Base-by-base conservation (phyloP, 352 stramenopile genomes). In the Globisporangium rhizosaccharum region DNA sequence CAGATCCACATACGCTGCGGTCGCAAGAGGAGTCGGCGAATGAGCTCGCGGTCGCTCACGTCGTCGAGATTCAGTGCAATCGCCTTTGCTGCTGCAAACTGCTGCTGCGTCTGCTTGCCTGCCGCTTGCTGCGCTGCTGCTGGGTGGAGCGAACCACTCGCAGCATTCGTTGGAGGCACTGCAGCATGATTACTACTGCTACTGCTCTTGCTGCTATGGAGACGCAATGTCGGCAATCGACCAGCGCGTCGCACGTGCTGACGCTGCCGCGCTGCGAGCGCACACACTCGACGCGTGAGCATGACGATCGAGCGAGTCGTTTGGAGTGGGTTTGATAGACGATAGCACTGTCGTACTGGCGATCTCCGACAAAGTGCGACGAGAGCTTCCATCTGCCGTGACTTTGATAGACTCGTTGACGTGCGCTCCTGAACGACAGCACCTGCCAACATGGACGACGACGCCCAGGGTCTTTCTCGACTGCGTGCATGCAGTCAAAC, bases 1-100 rank as follows among this genome's bases (percentile, higher is more conserved):
- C 78, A 90, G 59, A 71, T 73, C 73, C 72, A 90, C 23, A 78
- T 64, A 10, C 76, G 71, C 61, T 90, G 76, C 46, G 70, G 82
- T 2, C 76, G 76, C 49, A 72, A 70, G 39, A 85, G 61, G 14
- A 73, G 59, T 3, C 51, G 66, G 2, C 62, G 60, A 7, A 76
- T 50, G 26, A 76, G 55, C 62, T 76, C 68, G 8, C 71, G 67
- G 47, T 88, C 79, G 60, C 66, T 86, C 63, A 87, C 52, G 33
- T 48, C 59, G 45, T 65, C 59, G 52, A 65, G 39, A 18, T 54
- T 54, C 30, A 56, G 26, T 25, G 48, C 47, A n/a, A 45, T 25
- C 17, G 48, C 37, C 23, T 48, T 33, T 20, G 36, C 25, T 3
- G 39, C 18, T n/a, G 44, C 45, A 18, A 53, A 39, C 30, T 44